Evolutionary conservation across 176 grass and related monocot species (phyloP).

Genomic region (Sorghum bicolor): Sorghum_bicolor_NCBIv3 NC_012879.2:54532501-54533000

Average conservation of each 20-base stretch:
- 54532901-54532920: not conserved
- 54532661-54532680: constrained; percentile 85
- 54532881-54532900: not conserved
- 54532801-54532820: constrained; percentile 63
- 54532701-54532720: not conserved
- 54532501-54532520: not conserved
- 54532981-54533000: no score
- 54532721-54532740: not conserved
- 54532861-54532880: not conserved
- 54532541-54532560: not conserved
- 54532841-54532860: not conserved
- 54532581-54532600: constrained; percentile 65
- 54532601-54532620: constrained; percentile 64
- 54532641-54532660: constrained; percentile 83
- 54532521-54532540: not conserved
- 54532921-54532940: no score
- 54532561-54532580: not conserved
- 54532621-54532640: constrained; percentile 82
- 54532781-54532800: constrained; percentile 65
- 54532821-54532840: no score
- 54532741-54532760: not conserved
- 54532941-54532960: no score
- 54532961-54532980: no score
- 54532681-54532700: constrained; percentile 68
- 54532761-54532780: constrained; percentile 10